Percentiles rank a stretch among this genome's conserved stretches.
phyloP scores from a whole-genome alignment of 139 green algal species.

The Desmodesmus armatus region DNA sequence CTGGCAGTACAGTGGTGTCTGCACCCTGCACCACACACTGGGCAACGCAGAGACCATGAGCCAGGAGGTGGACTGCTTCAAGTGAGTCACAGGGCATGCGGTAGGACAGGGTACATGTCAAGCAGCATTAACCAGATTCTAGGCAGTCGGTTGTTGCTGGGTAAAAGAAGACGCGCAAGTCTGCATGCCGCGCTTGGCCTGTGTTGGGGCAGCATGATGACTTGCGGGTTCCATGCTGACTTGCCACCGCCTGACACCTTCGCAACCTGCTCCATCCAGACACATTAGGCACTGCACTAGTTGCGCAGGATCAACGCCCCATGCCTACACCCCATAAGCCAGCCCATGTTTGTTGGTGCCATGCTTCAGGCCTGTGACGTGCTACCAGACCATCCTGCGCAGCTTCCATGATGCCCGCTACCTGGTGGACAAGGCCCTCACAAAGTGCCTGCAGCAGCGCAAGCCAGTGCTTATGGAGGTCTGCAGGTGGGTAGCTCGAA shows the following conservation, averaged over 20 bases:
- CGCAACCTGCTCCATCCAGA: too few species aligned
- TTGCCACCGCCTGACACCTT: too few species aligned
- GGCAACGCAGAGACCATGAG: slow-evolving; percentile 23
- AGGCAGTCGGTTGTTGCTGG: too few species aligned
- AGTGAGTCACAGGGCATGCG: not conserved
- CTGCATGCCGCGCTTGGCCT: too few species aligned
- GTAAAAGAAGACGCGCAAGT: too few species aligned
- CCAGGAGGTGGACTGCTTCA: slow-evolving; percentile 41
- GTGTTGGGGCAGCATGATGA: too few species aligned
- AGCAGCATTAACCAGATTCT: too few species aligned
- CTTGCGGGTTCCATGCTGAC: too few species aligned
- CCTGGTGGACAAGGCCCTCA: slow-evolving; percentile 34
- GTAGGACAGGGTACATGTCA: too few species aligned
- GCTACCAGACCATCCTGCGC: slow-evolving; percentile 41
- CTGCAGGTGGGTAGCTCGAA: slow-evolving; percentile 1
- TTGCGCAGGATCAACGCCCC: not conserved
- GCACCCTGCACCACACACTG: slow-evolving; percentile 28
- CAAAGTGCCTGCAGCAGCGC: not conserved
- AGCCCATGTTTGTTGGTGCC: not conserved
- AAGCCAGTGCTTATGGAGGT: slow-evolving; percentile 26
- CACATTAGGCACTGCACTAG: too few species aligned
- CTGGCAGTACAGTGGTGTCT: not conserved
- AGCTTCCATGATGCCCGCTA: slow-evolving; percentile 29
- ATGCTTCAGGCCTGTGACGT: not conserved
- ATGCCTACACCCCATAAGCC: not conserved